Evolutionary conservation across 768 basidiomycete species (phyloP).

Genomic region (Mrakia frigida): DNA sequence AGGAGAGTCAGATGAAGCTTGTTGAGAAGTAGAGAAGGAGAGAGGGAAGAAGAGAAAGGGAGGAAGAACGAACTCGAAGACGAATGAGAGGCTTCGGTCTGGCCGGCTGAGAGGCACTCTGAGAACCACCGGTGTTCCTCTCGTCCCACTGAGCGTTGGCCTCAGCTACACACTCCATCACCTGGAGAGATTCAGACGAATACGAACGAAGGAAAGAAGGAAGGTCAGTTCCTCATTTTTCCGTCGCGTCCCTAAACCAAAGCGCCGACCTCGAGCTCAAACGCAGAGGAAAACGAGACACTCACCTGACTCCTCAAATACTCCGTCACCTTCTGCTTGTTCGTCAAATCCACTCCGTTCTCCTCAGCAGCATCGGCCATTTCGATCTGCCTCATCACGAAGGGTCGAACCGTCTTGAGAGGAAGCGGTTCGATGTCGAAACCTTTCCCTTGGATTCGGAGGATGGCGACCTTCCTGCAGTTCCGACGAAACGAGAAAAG

Average conservation of each 20-base stretch:
- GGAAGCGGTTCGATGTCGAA: conserved; percentile 81
- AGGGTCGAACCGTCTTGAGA: conserved; percentile 86
- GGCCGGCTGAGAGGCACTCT: neutral
- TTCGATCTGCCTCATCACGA: conserved; percentile 75
- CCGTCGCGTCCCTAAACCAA: neutral
- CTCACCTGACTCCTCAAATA: conserved; percentile 67
- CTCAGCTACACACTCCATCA: conserved; percentile 27
- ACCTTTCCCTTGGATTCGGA: conserved; percentile 80
- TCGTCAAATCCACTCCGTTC: conserved; percentile 57
- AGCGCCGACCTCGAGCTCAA: too few species aligned
- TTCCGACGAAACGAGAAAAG: neutral
- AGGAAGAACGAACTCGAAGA: conserved; percentile 9
- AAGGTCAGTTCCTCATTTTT: too few species aligned
- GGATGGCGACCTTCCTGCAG: conserved; percentile 78
- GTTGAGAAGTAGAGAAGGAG: neutral
- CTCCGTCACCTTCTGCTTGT: conserved; percentile 76
- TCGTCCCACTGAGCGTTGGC: conserved; percentile 26
- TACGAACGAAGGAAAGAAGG: neutral
- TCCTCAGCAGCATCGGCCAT: conserved; percentile 73
- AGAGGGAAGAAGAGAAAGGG: too few species aligned
- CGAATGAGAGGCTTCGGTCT: conserved; percentile 30
- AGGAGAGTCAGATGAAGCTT: neutral
- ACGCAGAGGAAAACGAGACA: neutral
- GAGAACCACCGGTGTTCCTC: conserved; percentile 8
- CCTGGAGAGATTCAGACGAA: neutral